Percentiles rank a stretch among this genome's conserved stretches.
Conservation (phyloP, 768 basidiomycete species). For the Ramaria sp. region DNA sequence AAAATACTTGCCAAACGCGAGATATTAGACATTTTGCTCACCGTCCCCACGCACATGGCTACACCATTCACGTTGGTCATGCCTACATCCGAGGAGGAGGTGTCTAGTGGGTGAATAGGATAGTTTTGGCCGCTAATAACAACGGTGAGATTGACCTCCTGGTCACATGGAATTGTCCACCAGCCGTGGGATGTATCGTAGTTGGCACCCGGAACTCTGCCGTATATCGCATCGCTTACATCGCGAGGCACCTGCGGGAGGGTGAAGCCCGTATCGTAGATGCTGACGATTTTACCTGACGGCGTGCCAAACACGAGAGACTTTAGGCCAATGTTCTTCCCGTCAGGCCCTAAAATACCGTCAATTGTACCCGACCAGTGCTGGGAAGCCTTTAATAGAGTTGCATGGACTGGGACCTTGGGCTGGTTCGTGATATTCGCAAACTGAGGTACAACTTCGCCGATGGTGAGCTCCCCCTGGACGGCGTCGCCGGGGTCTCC, state of each 20-base stretch:
- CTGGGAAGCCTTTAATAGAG: slow-evolving; percentile 38
- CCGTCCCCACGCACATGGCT: slow-evolving; percentile 30
- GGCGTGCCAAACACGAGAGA: slow-evolving; percentile 31
- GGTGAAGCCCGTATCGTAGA: slow-evolving; percentile 64
- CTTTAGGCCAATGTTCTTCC: slow-evolving; percentile 32
- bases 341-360: slow-evolving; percentile 49
- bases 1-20: neutral
- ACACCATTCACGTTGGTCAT: slow-evolving; percentile 17
- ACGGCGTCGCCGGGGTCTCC: slow-evolving; percentile 40
- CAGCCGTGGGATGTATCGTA: slow-evolving; percentile 23
- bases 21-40: slow-evolving; percentile 22
- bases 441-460: slow-evolving; percentile 42
- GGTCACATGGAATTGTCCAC: slow-evolving; percentile 55
- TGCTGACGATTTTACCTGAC: slow-evolving; percentile 36
- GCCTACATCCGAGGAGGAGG: slow-evolving; percentile 20
- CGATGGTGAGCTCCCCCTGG: slow-evolving; percentile 53
- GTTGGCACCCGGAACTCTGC: slow-evolving; percentile 40
- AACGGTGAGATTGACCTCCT: slow-evolving; percentile 55
- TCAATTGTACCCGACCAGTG: slow-evolving; percentile 62
- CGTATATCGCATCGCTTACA: slow-evolving; percentile 53
- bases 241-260: slow-evolving; percentile 43
- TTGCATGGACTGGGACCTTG: slow-evolving; percentile 34
- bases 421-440: slow-evolving; percentile 38
- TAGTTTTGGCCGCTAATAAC: slow-evolving; percentile 43
- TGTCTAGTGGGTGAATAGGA: slow-evolving; percentile 60